Percentiles rank a stretch among this genome's conserved stretches.
Evolutionary conservation across 1,139 yeast species (phyloP).

Genomic region (Nematodospora anomalae): DNA sequence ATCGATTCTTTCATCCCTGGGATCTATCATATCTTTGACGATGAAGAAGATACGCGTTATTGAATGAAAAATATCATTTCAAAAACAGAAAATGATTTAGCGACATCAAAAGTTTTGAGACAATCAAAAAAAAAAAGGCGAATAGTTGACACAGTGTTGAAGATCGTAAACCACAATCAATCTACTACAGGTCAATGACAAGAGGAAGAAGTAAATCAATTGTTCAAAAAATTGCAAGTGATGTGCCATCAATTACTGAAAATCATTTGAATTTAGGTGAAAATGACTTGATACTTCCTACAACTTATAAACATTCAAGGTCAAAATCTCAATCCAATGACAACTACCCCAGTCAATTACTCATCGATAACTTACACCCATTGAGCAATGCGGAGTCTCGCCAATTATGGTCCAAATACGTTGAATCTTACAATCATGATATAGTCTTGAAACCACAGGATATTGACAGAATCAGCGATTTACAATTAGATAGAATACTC

Average conservation of each 20-base stretch:
- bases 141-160: neutral
- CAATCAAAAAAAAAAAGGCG: neutral
- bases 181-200: conserved; percentile 23
- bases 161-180: neutral
- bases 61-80: neutral
- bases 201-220: conserved; percentile 52
- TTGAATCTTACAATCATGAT: conserved; percentile 39
- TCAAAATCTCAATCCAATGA: conserved; percentile 20
- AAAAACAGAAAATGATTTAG: neutral
- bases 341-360: neutral
- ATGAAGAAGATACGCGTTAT: neutral
- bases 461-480: conserved; percentile 32
- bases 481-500: conserved; percentile 30
- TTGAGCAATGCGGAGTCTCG: conserved; percentile 36
- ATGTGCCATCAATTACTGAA: conserved; percentile 28
- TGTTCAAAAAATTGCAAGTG: conserved; percentile 46
- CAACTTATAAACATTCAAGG: conserved; percentile 15
- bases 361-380: conserved; percentile 30
- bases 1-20: conserved; percentile 20
- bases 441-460: conserved; percentile 34
- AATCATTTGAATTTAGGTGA: conserved; percentile 16
- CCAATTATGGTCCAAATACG: conserved; percentile 29
- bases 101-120: neutral
- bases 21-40: conserved; percentile 18
- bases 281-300: conserved; percentile 3